phyloP scores from a whole-genome alignment of 306 rosid species.

The Trifolium dubium region DNA sequence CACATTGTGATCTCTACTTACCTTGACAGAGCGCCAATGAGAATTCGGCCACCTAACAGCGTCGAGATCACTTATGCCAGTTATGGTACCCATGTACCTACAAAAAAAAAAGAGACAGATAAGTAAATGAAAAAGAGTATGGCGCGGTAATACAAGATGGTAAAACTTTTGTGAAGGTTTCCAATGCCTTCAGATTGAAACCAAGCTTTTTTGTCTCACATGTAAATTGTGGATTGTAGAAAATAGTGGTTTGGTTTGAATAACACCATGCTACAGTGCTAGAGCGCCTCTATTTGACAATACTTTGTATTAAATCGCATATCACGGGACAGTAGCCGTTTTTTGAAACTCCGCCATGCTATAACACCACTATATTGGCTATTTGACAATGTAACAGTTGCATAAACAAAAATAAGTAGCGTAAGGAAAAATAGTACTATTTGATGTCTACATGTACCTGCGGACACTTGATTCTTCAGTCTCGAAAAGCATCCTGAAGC shows the following conservation, averaged over 20 bases:
- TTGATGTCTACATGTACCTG: conserved; percentile 52
- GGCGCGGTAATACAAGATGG: conserved; percentile 10
- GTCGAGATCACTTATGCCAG: conserved; percentile 87
- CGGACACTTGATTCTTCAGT: conserved; percentile 95
- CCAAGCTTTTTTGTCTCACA: background rate
- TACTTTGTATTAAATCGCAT: too few relatives aligned
- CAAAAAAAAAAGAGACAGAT: conserved; percentile 26
- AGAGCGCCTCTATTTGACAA: background rate
- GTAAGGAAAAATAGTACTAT: background rate
- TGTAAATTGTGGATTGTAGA: background rate
- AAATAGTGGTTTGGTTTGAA: background rate
- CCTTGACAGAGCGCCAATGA: conserved; percentile 97
- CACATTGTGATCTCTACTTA: conserved; percentile 26
- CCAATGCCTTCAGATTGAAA: conserved; percentile 4
- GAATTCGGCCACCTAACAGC: conserved; percentile 89
- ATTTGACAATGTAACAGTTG: background rate
- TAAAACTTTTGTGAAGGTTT: conserved; percentile 4
- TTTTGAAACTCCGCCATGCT: background rate
- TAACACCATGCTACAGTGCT: background rate
- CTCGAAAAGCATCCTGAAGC: conserved; percentile 96
- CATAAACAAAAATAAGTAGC: conserved; percentile 5
- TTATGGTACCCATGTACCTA: conserved; percentile 97
- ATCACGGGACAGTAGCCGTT: background rate
- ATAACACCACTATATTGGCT: background rate
- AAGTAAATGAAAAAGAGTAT: conserved; percentile 18